These are phyloP conservation scores for Annulohypoxylon stygium DNA, from an alignment of 495 filamentous ascomycete species.

Conservation along the genomic window DNA sequence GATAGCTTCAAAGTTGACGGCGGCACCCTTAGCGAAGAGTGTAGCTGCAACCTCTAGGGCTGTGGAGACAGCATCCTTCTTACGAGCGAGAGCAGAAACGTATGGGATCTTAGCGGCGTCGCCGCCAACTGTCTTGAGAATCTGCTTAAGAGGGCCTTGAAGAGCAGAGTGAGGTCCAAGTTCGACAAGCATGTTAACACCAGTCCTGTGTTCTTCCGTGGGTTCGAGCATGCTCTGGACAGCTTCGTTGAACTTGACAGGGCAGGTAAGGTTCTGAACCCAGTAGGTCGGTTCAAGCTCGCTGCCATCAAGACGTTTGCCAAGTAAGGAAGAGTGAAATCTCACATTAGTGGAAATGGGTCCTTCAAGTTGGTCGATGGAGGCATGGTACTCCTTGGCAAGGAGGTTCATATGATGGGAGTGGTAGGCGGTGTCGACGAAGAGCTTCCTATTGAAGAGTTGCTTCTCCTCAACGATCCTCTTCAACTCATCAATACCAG, in stretches of 20 bases:
- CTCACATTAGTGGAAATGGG: conserved; percentile 55
- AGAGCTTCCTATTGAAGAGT: conserved; percentile 64
- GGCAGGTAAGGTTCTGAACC: conserved; percentile 67
- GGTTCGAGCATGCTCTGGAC: conserved; percentile 53
- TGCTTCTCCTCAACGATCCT: conserved; percentile 55
- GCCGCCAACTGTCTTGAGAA: conserved; percentile 59
- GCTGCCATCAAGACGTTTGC: conserved; percentile 48
- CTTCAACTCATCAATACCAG: conserved; percentile 59
- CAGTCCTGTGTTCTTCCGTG: conserved; percentile 49
- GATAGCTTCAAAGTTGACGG: conserved; percentile 60
- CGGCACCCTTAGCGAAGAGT: conserved; percentile 60
- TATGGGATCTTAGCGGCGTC: conserved; percentile 58
- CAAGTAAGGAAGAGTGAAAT: conserved; percentile 59
- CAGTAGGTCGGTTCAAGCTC: conserved; percentile 64
- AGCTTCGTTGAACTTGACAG: conserved; percentile 65
- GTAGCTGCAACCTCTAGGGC: conserved; percentile 60
- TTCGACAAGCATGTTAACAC: conserved; percentile 68
- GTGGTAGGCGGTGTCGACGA: conserved; percentile 67
- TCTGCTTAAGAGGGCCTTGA: conserved; percentile 70
- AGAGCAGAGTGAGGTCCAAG: conserved; percentile 76
- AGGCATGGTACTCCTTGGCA: conserved; percentile 59
- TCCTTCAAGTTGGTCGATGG: conserved; percentile 52
- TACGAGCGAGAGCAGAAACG: conserved; percentile 57
- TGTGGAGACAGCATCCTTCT: conserved; percentile 59
- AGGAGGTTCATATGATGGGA: conserved; percentile 65